Evolutionary conservation across 148 eudicot genomes (phyloP), one percentile per base, ranked within the genome.

Genomic region (Suaeda aralocaspica): DNA sequence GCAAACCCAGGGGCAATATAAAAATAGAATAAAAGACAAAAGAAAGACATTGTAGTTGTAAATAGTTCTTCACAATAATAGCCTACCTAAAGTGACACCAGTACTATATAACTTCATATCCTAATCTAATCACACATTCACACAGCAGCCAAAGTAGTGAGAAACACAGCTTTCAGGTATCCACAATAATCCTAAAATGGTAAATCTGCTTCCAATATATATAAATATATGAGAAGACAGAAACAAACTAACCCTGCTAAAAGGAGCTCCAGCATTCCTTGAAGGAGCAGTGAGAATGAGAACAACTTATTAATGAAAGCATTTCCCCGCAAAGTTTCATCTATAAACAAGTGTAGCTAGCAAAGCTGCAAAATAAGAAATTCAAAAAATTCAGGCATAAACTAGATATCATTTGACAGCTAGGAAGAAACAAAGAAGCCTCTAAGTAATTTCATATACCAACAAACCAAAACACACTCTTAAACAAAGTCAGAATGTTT

Each of bases 241-340:
- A 42, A 50, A 67, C 77, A 74, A 64, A 67, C 72, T 67, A 69
- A 67, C 65, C 75, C 69, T 52, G 45, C 50, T 28, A 66, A 48
- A 48, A 60, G 51, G 75, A 72, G 56, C 52, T 71, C 44, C 60
- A 59, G 42, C 48, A 36, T 44, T 59, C 48, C 76, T 50, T 21
- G 8, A 42, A 64, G 70, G 59, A 44, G 45, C 61, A 4, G 59
- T 3, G 34, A 46, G 57, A 34, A 33, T 21, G 10, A 22, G 53
- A 72, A 48, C 48, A 51, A 48, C 68, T n/a, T n/a, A n/a, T 58
- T 60, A 31, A 58, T 41, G 11, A 39, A 62, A 55, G 56, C 33
- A 36, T 45, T 68, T 62, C 34, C 36, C 18, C 51, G 0, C 3
- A 22, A 42, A 29, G 50, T 61, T 59, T 68, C 29, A 44, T 72